Evolutionary conservation across 108 stramenopile species (phyloP).

Genomic region (Poteriospumella lacustris): DNA sequence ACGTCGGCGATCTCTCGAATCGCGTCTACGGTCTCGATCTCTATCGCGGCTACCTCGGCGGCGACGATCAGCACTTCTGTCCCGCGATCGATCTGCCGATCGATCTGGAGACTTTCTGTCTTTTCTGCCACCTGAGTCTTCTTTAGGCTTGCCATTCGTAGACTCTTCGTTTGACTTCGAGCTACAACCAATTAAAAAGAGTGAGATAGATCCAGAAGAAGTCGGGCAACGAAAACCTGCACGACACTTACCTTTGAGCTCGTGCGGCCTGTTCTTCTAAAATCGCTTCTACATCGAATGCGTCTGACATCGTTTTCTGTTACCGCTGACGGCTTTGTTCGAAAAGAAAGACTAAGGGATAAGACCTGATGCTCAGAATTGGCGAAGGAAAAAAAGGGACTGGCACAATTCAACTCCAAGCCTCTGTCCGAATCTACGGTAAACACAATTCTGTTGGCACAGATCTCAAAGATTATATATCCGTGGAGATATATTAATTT

Average conservation of each 20-base stretch:
- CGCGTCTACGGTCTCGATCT: neutral
- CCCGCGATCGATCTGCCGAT: neutral
- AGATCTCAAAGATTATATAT: too few relatives aligned
- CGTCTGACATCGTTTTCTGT: neutral
- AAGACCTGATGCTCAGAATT: too few relatives aligned
- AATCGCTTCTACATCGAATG: neutral
- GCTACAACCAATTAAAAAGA: neutral
- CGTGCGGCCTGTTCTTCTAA: neutral
- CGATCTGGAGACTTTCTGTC: neutral
- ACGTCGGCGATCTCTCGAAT: too few relatives aligned
- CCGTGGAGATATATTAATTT: too few relatives aligned
- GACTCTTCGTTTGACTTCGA: neutral
- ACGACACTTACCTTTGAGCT: neutral
- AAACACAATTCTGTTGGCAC: too few relatives aligned
- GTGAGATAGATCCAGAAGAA: neutral
- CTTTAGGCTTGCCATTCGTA: neutral
- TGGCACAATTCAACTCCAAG: too few relatives aligned
- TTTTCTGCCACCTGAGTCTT: neutral
- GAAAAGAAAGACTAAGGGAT: too few relatives aligned
- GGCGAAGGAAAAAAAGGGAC: too few relatives aligned
- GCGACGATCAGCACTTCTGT: neutral
- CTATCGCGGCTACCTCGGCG: constrained; percentile 8
- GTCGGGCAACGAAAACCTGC: neutral
- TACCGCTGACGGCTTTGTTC: too few relatives aligned
- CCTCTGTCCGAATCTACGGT: too few relatives aligned